Conservation (phyloP, 768 basidiomycete species). For the Macrolepiota fuliginosa region DNA sequence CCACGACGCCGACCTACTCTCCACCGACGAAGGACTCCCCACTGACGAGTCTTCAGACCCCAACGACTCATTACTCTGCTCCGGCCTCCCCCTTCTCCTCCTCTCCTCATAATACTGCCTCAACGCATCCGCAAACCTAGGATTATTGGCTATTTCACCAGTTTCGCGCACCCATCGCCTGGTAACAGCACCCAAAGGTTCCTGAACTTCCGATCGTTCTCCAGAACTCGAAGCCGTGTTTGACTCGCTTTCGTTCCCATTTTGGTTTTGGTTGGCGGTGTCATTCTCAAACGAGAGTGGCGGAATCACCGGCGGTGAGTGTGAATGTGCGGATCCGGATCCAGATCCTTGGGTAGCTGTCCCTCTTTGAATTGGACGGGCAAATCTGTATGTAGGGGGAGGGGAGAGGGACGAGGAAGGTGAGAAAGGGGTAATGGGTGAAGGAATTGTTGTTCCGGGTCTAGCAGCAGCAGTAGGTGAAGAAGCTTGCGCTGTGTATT, state of each 20-base stretch:
- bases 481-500: conserved; percentile 8
- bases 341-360: conserved; percentile 10
- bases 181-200: not conserved
- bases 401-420: not conserved
- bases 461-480: conserved; percentile 8
- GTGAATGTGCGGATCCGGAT: not conserved
- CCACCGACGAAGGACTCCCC: not conserved
- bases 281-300: conserved; percentile 35
- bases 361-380: not conserved
- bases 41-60: not conserved
- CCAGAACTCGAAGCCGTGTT: not conserved
- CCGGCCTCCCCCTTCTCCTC: not conserved
- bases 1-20: not conserved
- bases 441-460: conserved; percentile 5
- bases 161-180: not conserved
- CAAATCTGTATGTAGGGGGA: not conserved
- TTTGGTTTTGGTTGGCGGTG: conserved; percentile 23
- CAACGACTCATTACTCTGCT: not conserved
- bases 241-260: not conserved
- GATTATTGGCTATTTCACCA: not conserved
- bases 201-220: conserved; percentile 7
- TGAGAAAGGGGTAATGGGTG: not conserved
- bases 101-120: not conserved
- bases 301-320: conserved; percentile 31
- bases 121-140: not conserved